These are phyloP conservation scores for Kappamyces sp. DNA, from an alignment of 192 early-diverging fungal genomes.

Conservation along the genomic window DNA sequence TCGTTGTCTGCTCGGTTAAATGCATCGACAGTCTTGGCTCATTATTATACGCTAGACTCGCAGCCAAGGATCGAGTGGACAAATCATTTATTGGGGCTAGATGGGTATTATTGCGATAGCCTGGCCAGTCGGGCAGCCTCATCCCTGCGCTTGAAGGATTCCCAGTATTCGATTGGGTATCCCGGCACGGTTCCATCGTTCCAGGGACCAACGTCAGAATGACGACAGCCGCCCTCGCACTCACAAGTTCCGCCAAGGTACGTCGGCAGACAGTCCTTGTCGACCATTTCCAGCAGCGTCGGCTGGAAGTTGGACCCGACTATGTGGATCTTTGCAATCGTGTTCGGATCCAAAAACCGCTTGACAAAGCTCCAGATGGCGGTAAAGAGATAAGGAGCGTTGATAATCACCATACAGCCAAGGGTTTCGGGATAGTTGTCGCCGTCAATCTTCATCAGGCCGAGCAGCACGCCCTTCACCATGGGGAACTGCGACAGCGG, in stretches of 20 bases:
- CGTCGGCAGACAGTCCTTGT: constrained; percentile 23
- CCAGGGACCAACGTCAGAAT: constrained; percentile 32
- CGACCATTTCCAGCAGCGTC: constrained; percentile 24
- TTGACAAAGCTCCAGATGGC: constrained; percentile 43
- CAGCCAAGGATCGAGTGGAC: no score
- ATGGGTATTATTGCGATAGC: no score
- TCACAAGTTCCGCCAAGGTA: constrained; percentile 27
- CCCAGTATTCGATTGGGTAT: constrained; percentile 30
- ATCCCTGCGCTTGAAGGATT: constrained; percentile 16
- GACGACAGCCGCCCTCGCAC: constrained; percentile 22
- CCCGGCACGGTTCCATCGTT: constrained; percentile 33
- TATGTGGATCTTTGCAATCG: constrained; percentile 47
- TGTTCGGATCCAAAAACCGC: constrained; percentile 43
- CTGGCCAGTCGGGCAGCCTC: not conserved
- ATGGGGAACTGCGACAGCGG: constrained; percentile 67
- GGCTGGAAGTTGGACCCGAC: constrained; percentile 31
- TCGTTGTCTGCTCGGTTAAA: no score
- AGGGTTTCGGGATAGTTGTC: constrained; percentile 92
- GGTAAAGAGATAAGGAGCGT: constrained; percentile 81
- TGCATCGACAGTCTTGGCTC: no score
- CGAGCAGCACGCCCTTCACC: constrained; percentile 57
- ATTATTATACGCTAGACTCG: no score
- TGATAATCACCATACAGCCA: constrained; percentile 85
- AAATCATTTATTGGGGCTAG: no score
- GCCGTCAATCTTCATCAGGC: constrained; percentile 77